These are phyloP conservation scores for Yamadazyma kitorensis DNA, from an alignment of 805 yeast genomes.

Conservation along the genomic window DNA sequence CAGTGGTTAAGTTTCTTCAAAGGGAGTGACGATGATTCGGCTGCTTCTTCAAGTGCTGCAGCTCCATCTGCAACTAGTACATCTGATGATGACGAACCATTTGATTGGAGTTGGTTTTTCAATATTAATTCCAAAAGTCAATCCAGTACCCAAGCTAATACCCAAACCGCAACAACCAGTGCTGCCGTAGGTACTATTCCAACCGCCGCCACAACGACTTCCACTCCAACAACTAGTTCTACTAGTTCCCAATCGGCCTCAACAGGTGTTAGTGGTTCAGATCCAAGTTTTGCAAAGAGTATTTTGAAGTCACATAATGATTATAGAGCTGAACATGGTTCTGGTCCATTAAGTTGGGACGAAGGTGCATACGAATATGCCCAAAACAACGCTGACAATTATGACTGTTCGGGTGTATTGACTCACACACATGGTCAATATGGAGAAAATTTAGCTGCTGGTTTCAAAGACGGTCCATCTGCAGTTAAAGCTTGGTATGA, in stretches of 20 bases:
- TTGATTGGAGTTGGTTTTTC: no score
- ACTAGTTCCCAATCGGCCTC: slow-evolving; percentile 2
- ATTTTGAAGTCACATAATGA: slow-evolving; percentile 62
- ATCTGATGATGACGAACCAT: no score
- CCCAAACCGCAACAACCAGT: neutral
- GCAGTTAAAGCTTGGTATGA: slow-evolving; percentile 42
- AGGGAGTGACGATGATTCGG: slow-evolving; percentile 4
- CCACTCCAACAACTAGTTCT: slow-evolving; percentile 3
- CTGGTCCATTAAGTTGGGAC: slow-evolving; percentile 55
- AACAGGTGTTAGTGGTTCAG: slow-evolving; percentile 18
- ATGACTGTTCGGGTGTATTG: slow-evolving; percentile 46
- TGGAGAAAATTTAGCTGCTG: slow-evolving; percentile 42
- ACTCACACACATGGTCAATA: slow-evolving; percentile 37
- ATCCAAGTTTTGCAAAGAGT: slow-evolving; percentile 33
- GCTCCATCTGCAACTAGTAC: slow-evolving; percentile 9
- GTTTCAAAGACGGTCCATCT: slow-evolving; percentile 28
- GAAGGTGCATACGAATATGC: slow-evolving; percentile 53
- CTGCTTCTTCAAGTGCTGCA: slow-evolving; percentile 3
- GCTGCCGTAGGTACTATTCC: slow-evolving; percentile 3
- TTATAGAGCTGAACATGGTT: slow-evolving; percentile 53
- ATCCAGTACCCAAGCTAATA: neutral
- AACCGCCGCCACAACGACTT: slow-evolving; percentile 7
- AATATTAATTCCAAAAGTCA: no score
- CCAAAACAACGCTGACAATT: slow-evolving; percentile 40
- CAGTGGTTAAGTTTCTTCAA: slow-evolving; percentile 11